These are phyloP conservation scores for Arthrobotrys musiformis DNA, from an alignment of 2,329 filamentous ascomycete genomes.

Conservation along the genomic window DNA sequence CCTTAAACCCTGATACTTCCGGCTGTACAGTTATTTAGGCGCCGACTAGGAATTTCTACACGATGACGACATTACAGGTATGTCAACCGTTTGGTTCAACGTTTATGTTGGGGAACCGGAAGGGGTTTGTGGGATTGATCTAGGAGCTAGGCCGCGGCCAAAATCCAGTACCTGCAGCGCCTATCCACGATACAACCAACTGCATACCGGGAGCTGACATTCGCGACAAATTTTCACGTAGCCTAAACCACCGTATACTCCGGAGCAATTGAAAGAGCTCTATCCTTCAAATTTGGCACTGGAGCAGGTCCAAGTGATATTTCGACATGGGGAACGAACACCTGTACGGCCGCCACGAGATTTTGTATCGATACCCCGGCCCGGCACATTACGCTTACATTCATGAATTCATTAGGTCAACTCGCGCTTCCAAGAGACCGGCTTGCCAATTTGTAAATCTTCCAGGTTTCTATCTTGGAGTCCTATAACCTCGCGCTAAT, in stretches of 20 bases:
- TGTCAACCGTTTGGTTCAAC: not conserved
- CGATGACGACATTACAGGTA: conserved; percentile 19
- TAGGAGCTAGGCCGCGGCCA: not conserved
- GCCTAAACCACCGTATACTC: conserved; percentile 79
- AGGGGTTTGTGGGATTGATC: not conserved
- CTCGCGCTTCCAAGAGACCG: conserved; percentile 84
- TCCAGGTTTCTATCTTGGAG: not conserved
- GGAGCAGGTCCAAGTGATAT: conserved; percentile 86
- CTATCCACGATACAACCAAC: not conserved
- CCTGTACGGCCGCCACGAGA: not conserved
- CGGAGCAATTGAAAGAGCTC: conserved; percentile 80
- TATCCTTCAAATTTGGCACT: conserved; percentile 85
- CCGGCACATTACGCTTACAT: not conserved
- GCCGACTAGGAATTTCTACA: conserved; percentile 11
- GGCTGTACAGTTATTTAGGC: not conserved
- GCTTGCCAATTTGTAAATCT: conserved; percentile 67
- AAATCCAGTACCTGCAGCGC: not conserved
- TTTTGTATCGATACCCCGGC: not conserved
- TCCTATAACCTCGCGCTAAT: not conserved
- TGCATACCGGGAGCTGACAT: not conserved
- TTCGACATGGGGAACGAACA: conserved; percentile 74
- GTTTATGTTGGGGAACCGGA: not conserved
- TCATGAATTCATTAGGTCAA: conserved; percentile 68
- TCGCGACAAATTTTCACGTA: conserved; percentile 56
- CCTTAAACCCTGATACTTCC: conserved; percentile 10